Base-by-base conservation (phyloP, 2,329 filamentous ascomycete species). In the Ophiostoma quercus region DNA sequence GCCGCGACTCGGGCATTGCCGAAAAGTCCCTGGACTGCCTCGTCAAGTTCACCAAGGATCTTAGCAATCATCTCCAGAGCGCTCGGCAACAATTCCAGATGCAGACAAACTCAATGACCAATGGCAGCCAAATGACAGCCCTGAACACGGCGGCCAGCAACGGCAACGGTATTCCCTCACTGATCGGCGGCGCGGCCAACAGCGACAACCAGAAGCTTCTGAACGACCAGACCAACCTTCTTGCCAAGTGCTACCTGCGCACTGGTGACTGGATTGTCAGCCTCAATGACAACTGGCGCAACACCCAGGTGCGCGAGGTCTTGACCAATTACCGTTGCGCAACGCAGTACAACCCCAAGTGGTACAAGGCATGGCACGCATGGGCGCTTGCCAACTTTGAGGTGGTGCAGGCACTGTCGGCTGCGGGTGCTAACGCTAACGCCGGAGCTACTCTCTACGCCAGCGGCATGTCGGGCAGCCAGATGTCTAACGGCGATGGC, bases 291-390 rank as follows among this genome's bases (percentile, higher is more conserved):
- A 90, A 95, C 74, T 99, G 95, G 96, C 89, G 92, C 73, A 88
- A 92, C 73, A 90, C 92, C 9, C 89, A 92, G 74, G 92, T 97
- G 3, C 87, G 91, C 68, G 94, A 98, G 68, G 93, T 99, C 71
- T 83, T 99, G 32, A 86, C 88, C n/a, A 93, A 95, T 1, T 99
- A 98, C 79, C 89, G 89, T 22, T 90, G 94, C 71, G 96, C 96
- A 1, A 99, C 95, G 1, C 90, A 92, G 71, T 97, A 96, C 80
- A 96, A 99, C 77, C 90, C 92, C 43, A 89, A 90, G 72, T 99
- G 94, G 88, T 99, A 99, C 82, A 99, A 99, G 80, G 95, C 96
- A 8, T 99, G 95, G 95, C 95, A 99, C 79, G 92, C 95, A 0
- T 99, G 95, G 94, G 96, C 95, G 12, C 81, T 99, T 73, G 94